Evolutionary conservation across 352 stramenopile genomes (phyloP).

Genomic region (Phytophthora sp.): DNA sequence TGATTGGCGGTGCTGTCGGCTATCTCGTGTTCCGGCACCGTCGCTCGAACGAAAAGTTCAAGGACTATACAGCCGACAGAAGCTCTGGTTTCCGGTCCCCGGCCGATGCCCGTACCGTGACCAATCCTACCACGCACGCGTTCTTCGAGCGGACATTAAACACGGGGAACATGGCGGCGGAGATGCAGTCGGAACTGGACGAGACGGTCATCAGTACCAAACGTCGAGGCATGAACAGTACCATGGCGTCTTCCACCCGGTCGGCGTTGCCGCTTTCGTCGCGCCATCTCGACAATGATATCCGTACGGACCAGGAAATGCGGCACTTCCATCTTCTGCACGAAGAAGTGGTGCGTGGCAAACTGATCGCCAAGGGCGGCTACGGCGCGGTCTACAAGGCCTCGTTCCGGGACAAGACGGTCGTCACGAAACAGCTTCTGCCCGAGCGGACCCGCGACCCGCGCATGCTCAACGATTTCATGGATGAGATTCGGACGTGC

Average conservation of each 20-base stretch:
- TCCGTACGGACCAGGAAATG: slow-evolving; percentile 72
- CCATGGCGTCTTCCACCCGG: slow-evolving; percentile 16
- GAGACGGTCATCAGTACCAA: slow-evolving; percentile 30
- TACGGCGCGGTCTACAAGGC: slow-evolving; percentile 73
- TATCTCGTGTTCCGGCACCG: slow-evolving; percentile 41
- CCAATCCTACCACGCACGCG: slow-evolving; percentile 15
- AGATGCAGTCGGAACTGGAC: slow-evolving; percentile 14
- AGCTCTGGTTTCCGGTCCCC: slow-evolving; percentile 24
- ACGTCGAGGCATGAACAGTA: slow-evolving; percentile 16
- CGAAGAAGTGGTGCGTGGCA: slow-evolving; percentile 48
- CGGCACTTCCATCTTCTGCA: slow-evolving; percentile 56
- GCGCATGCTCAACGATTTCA: slow-evolving; percentile 53
- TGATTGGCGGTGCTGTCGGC: slow-evolving; percentile 31
- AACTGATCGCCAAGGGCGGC: slow-evolving; percentile 56
- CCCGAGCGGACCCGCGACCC: slow-evolving; percentile 38
- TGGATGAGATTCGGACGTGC: slow-evolving; percentile 54
- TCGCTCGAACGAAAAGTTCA: slow-evolving; percentile 20
- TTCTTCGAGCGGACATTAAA: slow-evolving; percentile 38
- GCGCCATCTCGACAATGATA: slow-evolving; percentile 57
- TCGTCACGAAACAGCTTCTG: slow-evolving; percentile 60
- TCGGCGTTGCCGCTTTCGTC: slow-evolving; percentile 16
- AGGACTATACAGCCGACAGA: slow-evolving; percentile 27
- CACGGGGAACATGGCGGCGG: slow-evolving; percentile 18
- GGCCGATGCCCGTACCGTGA: background rate
- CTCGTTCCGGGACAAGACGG: slow-evolving; percentile 36